A percentile compares a stretch with the other conserved stretches of the same genome.
These are phyloP conservation scores for Starmerella gropengiesseri DNA, from an alignment of 805 yeast genomes.

Conservation along the genomic window DNA sequence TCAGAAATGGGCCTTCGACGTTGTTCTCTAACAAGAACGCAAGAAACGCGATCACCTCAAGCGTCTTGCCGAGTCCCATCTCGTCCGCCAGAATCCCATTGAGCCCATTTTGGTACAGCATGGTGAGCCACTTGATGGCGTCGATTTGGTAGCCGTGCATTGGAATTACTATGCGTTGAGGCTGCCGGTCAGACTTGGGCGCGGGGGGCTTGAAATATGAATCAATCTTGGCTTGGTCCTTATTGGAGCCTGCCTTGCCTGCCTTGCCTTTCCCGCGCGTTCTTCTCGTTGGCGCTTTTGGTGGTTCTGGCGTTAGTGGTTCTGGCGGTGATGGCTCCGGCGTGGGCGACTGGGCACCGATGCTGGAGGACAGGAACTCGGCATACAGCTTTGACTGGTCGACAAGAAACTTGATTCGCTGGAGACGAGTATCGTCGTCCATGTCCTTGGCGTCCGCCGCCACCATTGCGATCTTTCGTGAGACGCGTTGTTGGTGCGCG, in stretches of 20 bases:
- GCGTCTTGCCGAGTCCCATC: conserved; percentile 93
- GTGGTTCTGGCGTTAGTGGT: neutral
- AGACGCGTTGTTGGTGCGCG: neutral
- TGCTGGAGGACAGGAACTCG: conserved; percentile 69
- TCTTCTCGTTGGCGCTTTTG: neutral
- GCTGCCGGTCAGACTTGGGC: conserved; percentile 35
- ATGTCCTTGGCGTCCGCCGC: conserved; percentile 24
- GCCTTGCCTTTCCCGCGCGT: neutral
- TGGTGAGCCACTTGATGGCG: conserved; percentile 83
- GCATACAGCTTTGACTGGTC: conserved; percentile 82
- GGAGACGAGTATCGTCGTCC: conserved; percentile 47
- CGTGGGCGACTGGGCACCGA: conserved; percentile 25
- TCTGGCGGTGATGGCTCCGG: conserved; percentile 8
- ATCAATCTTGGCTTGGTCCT: neutral
- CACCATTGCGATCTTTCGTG: conserved; percentile 5
- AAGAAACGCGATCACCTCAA: conserved; percentile 73
- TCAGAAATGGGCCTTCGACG: conserved; percentile 73
- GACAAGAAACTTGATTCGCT: conserved; percentile 61
- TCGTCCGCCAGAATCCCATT: conserved; percentile 96
- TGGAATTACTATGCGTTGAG: conserved; percentile 43
- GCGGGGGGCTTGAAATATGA: conserved; percentile 20
- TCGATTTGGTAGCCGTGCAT: conserved; percentile 79
- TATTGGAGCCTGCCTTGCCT: conserved; percentile 3
- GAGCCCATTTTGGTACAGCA: conserved; percentile 83
- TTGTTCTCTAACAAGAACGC: conserved; percentile 70